These are phyloP conservation scores for Eucalyptus fibrosa DNA, from an alignment of 345 rosid species.

Conservation along the genomic window DNA sequence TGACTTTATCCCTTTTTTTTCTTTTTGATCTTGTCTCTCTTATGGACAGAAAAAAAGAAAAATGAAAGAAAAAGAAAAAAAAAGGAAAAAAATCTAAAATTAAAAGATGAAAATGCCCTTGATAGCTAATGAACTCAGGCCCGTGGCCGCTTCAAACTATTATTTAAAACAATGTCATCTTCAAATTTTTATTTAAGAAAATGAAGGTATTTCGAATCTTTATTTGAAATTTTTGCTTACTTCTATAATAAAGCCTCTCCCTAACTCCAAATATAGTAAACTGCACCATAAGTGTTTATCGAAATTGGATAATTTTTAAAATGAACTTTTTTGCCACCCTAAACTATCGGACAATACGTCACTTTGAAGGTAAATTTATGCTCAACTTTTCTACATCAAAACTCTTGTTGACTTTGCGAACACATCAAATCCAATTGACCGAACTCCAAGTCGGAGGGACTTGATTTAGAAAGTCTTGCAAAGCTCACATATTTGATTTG, in stretches of 20 bases:
- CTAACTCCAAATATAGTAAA: neutral
- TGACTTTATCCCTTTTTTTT: too few relatives aligned
- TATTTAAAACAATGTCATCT: too few relatives aligned
- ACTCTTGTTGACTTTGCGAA: neutral
- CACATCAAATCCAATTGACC: neutral
- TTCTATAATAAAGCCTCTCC: neutral
- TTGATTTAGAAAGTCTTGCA: neutral
- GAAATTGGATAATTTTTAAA: neutral
- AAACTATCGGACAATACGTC: too few relatives aligned
- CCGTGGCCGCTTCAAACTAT: fast-evolving
- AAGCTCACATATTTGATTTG: neutral
- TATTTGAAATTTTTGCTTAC: neutral
- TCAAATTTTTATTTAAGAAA: too few relatives aligned
- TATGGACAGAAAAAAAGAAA: too few relatives aligned
- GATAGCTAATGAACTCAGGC: too few relatives aligned
- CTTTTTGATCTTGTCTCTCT: too few relatives aligned
- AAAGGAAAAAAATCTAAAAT: fast-evolving
- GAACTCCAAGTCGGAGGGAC: neutral
- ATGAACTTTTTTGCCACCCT: neutral
- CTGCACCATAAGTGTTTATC: neutral
- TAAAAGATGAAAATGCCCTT: too few relatives aligned
- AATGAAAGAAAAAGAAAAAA: too few relatives aligned
- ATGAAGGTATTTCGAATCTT: too few relatives aligned
- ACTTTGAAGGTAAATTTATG: too few relatives aligned
- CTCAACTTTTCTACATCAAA: neutral